Evolutionary conservation across 2,329 filamentous ascomycete species (phyloP), one percentile per base, ranked within the genome.

Genomic region (Penicillium palitans): DNA sequence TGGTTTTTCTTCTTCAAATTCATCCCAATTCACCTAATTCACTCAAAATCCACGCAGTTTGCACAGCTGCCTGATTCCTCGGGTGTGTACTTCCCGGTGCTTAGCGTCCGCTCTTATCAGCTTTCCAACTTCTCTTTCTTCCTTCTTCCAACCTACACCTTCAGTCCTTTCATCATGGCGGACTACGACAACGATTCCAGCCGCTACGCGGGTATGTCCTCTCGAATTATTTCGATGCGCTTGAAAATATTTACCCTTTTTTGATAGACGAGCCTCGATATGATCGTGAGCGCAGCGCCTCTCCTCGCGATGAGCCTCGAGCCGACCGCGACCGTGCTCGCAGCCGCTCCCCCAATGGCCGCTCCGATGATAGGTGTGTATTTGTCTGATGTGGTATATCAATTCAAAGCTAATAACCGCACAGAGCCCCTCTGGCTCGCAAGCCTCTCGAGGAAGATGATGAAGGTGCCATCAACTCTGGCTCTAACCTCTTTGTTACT

Each of bases 401-500:
- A 40, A 24, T 31, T 33, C 25, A 35, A 41, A 40, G 19, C 12
- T 52, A 42, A 52, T 46, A 3, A 55, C 21, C 19, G 6, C 6
- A 33, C 53, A 78, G 83, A 76, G 70, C 80, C 74, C 74, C 79
- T 41, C 74, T 77, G 49, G 79, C 77, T 59, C 78, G 79, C 65
- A 78, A 78, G 70, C 74, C 62, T n/a, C 10, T 67, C 12, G 76
- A 78, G 52, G 76, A 78, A 40, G 91, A 85, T 46, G 83, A 96
- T 68, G 89, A 91, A 70, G 90, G 89, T 68, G 89, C 93, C 63
- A 75, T 90, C 73, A 99, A 99, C 80, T 90, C 92, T 63, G 95
- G 95, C 68, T 97, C 95, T 67, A 99, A 99, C 81, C 89, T 99
- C 60, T 99, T 99, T 77, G 95, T 99, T 66, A 99, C 95, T 64